Evolutionary conservation across 116 monocot genomes (phyloP).

Genomic region (Dioscorea cayenensis): DNA sequence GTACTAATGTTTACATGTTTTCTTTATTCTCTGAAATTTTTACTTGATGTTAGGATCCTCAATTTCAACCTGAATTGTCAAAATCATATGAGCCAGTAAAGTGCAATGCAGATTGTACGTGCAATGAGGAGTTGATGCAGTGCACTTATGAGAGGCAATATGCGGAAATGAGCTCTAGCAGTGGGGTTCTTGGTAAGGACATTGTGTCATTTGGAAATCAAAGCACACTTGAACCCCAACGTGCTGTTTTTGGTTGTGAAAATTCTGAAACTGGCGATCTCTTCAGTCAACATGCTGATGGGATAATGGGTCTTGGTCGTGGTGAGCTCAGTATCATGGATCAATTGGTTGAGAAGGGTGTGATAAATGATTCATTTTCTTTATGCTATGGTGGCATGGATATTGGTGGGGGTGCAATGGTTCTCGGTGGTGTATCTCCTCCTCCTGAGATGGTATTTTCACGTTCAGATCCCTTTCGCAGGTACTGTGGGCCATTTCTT

Average conservation of each 20-base stretch:
- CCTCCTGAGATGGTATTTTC: slow-evolving; percentile 78
- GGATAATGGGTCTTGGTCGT: slow-evolving; percentile 93
- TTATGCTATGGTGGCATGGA: slow-evolving; percentile 98
- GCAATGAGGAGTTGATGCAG: slow-evolving; percentile 61
- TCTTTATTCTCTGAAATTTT: not conserved
- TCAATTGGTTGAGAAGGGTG: slow-evolving; percentile 82
- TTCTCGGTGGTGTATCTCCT: slow-evolving; percentile 73
- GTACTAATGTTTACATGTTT: not conserved
- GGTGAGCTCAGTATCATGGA: slow-evolving; percentile 98
- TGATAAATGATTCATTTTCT: slow-evolving; percentile 84
- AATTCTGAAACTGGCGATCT: slow-evolving; percentile 95
- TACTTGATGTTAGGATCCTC: slow-evolving; percentile 57
- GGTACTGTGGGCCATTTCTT: slow-evolving; percentile 42
- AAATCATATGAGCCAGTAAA: slow-evolving; percentile 77
- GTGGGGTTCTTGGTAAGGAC: slow-evolving; percentile 87
- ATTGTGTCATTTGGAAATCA: slow-evolving; percentile 78
- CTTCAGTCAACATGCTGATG: slow-evolving; percentile 98
- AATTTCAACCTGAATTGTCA: slow-evolving; percentile 89
- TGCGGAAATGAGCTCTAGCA: slow-evolving; percentile 97
- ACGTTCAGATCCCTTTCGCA: slow-evolving; percentile 74
- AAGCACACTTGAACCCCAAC: slow-evolving; percentile 69
- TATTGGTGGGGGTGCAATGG: slow-evolving; percentile 93
- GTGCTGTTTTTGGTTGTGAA: slow-evolving; percentile 92
- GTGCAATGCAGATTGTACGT: slow-evolving; percentile 70
- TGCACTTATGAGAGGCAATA: slow-evolving; percentile 93